Base-by-base conservation (phyloP, 2,329 filamentous ascomycete genomes). In the Diaporthe australafricana region DNA sequence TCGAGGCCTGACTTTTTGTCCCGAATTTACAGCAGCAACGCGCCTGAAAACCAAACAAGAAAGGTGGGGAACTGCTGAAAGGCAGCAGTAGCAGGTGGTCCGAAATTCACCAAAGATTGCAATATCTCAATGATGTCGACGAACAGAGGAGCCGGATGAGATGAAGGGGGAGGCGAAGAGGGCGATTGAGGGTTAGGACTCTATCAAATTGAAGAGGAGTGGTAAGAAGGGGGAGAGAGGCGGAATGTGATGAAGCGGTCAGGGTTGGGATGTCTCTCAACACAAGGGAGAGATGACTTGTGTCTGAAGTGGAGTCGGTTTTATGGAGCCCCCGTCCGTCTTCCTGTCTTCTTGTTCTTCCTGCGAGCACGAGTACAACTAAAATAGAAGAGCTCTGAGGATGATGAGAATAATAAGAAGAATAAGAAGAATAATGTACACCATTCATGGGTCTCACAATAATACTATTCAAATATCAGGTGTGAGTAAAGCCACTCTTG, bases 191-290 rank as follows among this genome's bases (percentile, higher is more conserved):
- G 65, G 55, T 60, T 60, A 60, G 55, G 55, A 40, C 40, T 14
- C 65, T 30, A 67, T 40, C 20, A 40, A 57, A 40, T 57, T 2
- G 55, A 40, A 40, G 63, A 67, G 40, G 32, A 22, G 11, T 56
- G 35, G 40, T 27, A 48, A 66, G 62, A 70, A 70, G 73, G 67
- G 73, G 76, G 75, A 74, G 67, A 72, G 71, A 73, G 73, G 74
- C 68, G 68, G 65, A 70, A 68, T 48, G 71, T 75, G 70, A 72
- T 74, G 74, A 65, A 74, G 56, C 56, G 67, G 60, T 72, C 45
- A 72, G 68, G 60, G 70, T 62, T 53, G 47, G 50, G 48, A 55
- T 67, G 52, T 35, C 32, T 35, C 32, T 35, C 50, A 55, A 32
- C 22, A 32, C 22, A 32, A 45, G 45, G 20, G 40, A 63, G 60